These are phyloP conservation scores for Phytophthora cajani DNA, from an alignment of 352 stramenopile species.

Conservation along the genomic window DNA sequence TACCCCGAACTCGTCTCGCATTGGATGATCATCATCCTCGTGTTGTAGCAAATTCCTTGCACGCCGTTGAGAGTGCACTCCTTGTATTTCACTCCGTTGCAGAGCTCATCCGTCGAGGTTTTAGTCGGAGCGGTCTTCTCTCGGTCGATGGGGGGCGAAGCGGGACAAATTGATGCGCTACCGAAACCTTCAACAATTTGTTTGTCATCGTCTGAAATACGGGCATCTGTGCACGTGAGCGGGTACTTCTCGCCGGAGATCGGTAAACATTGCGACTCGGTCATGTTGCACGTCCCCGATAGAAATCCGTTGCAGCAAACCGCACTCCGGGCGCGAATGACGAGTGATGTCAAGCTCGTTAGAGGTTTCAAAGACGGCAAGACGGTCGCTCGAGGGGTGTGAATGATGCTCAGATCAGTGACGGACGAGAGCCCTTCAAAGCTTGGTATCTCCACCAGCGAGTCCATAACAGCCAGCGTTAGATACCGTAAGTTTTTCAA, in stretches of 20 bases:
- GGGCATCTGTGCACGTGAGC: conserved; percentile 29
- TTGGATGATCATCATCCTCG: conserved; percentile 49
- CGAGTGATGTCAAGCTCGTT: conserved; percentile 23
- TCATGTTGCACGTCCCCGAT: conserved; percentile 26
- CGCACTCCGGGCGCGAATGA: conserved; percentile 27
- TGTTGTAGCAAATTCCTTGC: conserved; percentile 54
- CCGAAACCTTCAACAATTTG: conserved; percentile 16
- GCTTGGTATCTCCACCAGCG: conserved; percentile 14
- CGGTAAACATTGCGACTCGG: conserved; percentile 33
- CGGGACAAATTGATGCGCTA: conserved; percentile 20
- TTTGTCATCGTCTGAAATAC: conserved; percentile 29
- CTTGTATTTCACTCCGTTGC: conserved; percentile 40
- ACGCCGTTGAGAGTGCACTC: conserved; percentile 29
- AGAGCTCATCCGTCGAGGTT: conserved; percentile 35
- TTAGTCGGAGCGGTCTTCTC: conserved; percentile 23
- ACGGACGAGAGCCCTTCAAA: conserved; percentile 30
- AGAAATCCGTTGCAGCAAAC: conserved; percentile 50
- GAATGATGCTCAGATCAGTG: conserved; percentile 31
- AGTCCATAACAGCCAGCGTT: conserved; percentile 18
- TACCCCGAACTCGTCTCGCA: conserved; percentile 37
- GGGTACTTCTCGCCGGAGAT: conserved; percentile 26
- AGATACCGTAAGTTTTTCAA: conserved; percentile 41
- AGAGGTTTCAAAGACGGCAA: conserved; percentile 33
- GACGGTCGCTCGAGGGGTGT: conserved; percentile 20
- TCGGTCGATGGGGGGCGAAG: conserved; percentile 27